Conservation (phyloP, 2,329 filamentous ascomycete genomes). For the Sarocladium strictum region DNA sequence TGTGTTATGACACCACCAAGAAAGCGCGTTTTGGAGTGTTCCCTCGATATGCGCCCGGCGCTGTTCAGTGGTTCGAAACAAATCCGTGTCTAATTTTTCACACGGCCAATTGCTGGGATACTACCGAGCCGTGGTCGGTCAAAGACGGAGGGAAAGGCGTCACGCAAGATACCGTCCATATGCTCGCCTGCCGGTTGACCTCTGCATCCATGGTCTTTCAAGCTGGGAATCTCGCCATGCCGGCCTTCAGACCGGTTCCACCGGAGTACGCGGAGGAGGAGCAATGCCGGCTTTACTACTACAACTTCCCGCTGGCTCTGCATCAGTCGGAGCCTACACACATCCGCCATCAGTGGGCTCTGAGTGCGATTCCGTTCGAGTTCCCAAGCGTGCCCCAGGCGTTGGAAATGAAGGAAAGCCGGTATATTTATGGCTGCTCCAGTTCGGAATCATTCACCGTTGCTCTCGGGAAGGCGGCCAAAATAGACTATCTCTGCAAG, state of each 20-base stretch:
- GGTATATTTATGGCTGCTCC: conserved; percentile 63
- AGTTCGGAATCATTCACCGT: conserved; percentile 51
- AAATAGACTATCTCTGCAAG: conserved; percentile 61
- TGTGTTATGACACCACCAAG: conserved; percentile 52
- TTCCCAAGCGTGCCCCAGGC: conserved; percentile 56
- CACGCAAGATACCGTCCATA: conserved; percentile 39
- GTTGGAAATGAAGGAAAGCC: conserved; percentile 48
- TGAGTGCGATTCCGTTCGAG: conserved; percentile 61
- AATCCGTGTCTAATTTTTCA: conserved; percentile 65
- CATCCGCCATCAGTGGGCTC: conserved; percentile 58
- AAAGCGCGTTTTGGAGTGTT: conserved; percentile 63
- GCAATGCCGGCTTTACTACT: conserved; percentile 66
- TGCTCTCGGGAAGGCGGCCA: conserved; percentile 57
- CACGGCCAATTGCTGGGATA: conserved; percentile 66
- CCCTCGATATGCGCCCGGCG: conserved; percentile 50
- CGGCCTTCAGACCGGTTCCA: conserved; percentile 26
- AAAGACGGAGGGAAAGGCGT: not conserved
- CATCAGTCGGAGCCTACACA: conserved; percentile 14
- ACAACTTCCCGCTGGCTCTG: conserved; percentile 46
- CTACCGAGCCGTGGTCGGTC: conserved; percentile 20
- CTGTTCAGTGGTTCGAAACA: conserved; percentile 62
- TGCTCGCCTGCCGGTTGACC: conserved; percentile 62
- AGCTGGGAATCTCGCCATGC: conserved; percentile 55
- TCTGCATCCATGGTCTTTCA: conserved; percentile 60
- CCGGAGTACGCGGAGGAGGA: conserved; percentile 47